phyloP scores from a whole-genome alignment of 352 stramenopile genomes.

The Pilasporangium apinafurcum region DNA sequence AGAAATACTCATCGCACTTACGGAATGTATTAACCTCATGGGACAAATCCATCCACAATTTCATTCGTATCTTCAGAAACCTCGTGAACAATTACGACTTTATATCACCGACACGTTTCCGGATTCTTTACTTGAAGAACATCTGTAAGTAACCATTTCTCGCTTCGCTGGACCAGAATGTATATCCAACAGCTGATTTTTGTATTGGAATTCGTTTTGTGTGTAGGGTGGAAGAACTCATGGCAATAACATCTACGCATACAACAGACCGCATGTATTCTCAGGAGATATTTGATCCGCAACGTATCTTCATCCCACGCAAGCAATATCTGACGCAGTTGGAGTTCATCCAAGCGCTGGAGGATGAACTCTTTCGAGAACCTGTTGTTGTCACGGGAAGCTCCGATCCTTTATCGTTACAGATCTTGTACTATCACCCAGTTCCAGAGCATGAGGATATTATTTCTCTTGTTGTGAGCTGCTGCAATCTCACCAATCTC shows the following conservation, averaged over 20 bases:
- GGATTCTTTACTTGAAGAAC: conserved; percentile 1
- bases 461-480: conserved; percentile 38
- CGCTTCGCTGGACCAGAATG: not conserved
- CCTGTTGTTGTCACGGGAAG: conserved; percentile 41
- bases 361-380: not conserved
- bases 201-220: not conserved
- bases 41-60: conserved; percentile 17
- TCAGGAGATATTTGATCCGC: conserved; percentile 32
- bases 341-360: not conserved
- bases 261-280: no score
- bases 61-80: conserved; percentile 13
- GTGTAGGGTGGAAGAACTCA: conserved; percentile 3
- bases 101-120: not conserved
- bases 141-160: conserved; percentile 1
- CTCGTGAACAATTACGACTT: conserved; percentile 18
- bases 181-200: no score
- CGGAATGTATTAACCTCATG: conserved; percentile 29
- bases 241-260: no score
- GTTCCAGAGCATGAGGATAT: conserved; percentile 33
- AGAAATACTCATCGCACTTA: conserved; percentile 29
- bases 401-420: conserved; percentile 52
- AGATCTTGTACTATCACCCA: conserved; percentile 48
- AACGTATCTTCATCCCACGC: conserved; percentile 18
- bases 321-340: conserved; percentile 7
- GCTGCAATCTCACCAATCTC: conserved; percentile 64